Evolutionary conservation across 2,329 filamentous ascomycete species (phyloP).

Genomic region (Hymenoscyphus fructigenus): DNA sequence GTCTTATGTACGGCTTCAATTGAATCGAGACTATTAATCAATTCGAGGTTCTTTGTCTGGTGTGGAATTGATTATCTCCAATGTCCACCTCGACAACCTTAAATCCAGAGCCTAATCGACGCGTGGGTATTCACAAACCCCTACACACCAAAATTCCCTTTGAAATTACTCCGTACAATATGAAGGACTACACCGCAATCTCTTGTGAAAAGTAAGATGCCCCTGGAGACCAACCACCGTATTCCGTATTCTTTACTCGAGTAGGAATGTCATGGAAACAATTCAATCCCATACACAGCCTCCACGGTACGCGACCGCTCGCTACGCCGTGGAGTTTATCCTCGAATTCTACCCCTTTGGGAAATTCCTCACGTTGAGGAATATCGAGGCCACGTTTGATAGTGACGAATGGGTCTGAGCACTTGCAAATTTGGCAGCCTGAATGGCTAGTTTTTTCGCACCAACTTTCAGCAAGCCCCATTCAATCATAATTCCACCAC

Average conservation of each 20-base stretch:
- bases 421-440: constrained; percentile 19
- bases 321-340: not conserved
- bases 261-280: not conserved
- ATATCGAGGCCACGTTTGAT: constrained; percentile 12
- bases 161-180: not conserved
- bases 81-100: not conserved
- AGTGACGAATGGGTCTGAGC: constrained; percentile 11
- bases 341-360: not conserved
- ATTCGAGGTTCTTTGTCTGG: constrained; percentile 8
- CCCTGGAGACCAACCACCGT: not conserved
- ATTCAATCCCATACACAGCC: constrained; percentile 4
- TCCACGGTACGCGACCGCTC: constrained; percentile 4
- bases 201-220: not conserved
- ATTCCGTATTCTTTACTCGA: not conserved
- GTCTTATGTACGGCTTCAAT: constrained; percentile 1
- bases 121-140: not conserved
- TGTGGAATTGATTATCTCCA: not conserved
- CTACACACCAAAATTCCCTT: too few species aligned
- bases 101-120: not conserved
- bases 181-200: constrained; percentile 1
- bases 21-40: not conserved
- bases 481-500: constrained; percentile 5
- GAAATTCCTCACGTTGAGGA: constrained; percentile 13
- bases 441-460: constrained; percentile 2
- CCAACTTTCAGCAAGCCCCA: constrained; percentile 18